A percentile compares a stretch with the other conserved stretches of the same genome.
These are phyloP conservation scores for Hypomontagnella monticulosa DNA, from an alignment of 495 filamentous ascomycete species.

Conservation along the genomic window DNA sequence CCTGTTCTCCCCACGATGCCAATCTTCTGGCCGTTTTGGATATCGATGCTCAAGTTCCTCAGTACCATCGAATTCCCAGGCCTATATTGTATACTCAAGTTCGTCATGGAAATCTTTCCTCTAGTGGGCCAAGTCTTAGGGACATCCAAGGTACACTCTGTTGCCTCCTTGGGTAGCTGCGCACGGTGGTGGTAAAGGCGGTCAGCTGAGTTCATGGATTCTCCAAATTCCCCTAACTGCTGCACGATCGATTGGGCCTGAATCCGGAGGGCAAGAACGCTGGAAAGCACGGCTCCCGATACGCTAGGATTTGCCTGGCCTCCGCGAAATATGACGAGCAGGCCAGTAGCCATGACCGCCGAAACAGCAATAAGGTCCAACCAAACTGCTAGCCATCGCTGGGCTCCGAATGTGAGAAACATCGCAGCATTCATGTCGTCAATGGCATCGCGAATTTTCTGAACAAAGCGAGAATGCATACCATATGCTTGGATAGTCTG, in stretches of 20 bases:
- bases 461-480: constrained; percentile 40
- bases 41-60: constrained; percentile 40
- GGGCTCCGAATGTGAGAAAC: not conserved
- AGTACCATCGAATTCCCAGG: constrained; percentile 12
- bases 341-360: not conserved
- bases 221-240: constrained; percentile 15
- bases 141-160: not conserved
- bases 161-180: no score
- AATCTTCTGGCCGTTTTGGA: constrained; percentile 48
- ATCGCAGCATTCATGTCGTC: constrained; percentile 8
- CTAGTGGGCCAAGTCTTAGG: constrained; percentile 42
- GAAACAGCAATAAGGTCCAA: not conserved
- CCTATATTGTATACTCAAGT: constrained; percentile 42
- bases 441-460: constrained; percentile 6
- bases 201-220: constrained; percentile 11
- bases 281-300: constrained; percentile 5
- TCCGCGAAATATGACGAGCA: not conserved
- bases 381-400: constrained; percentile 2
- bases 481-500: constrained; percentile 54
- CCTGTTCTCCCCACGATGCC: constrained; percentile 60
- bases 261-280: not conserved
- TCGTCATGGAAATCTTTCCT: constrained; percentile 41
- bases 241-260: constrained; percentile 24
- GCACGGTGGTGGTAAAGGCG: not conserved
- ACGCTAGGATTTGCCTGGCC: not conserved